Evolutionary conservation across 2,329 filamentous ascomycete genomes (phyloP), one percentile per base, ranked within the genome.

Genomic region (Rhynchosporium graminicola): DNA sequence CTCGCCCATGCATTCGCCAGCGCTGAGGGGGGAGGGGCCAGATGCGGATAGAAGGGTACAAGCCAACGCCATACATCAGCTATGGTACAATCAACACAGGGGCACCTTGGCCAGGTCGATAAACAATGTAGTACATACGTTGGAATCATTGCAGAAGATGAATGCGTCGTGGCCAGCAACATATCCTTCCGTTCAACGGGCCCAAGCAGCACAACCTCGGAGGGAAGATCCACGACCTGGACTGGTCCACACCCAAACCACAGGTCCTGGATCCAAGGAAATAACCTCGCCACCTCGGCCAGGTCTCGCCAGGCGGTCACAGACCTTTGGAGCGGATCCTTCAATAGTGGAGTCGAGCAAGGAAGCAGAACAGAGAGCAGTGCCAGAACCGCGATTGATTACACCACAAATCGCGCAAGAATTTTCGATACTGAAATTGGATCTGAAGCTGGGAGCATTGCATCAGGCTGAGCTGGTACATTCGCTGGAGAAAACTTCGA

Each of bases 51-150:
- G 84, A 71, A 83, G 85, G 68, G 80, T 83, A 50, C 86, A 94
- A 68, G 88, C 91, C 43, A 90, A 89, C 73, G 91, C 96, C 76
- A 87, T 97, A 55, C 89, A 96, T 73, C 95, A 98, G 78, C 83
- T 98, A 68, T 91, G 91, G 82, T 97, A 97, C 78, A 98, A 98
- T 76, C 87, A 92, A 72, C 97, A 98, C 75, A 87, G 93, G 63
- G 90, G 88, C 5, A 87, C 90, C 38, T 85, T 99, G n/a, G 91
- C 87, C 48, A 89, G 93, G 63, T 90, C 92, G 13, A 97, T 99
- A 73, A 90, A 88, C 72, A 86, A 87, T 69, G 94, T 93, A 8
- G 86, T 97, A 62, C 92, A 97, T 64, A 86, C 92, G 2, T 79
- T 99, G 67, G 88, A 89, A 75, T 86, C 86, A 63, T 83, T 99